Evolutionary conservation across 805 yeast species (phyloP).

Genomic region (Metschnikowia santaceciliae): DNA sequence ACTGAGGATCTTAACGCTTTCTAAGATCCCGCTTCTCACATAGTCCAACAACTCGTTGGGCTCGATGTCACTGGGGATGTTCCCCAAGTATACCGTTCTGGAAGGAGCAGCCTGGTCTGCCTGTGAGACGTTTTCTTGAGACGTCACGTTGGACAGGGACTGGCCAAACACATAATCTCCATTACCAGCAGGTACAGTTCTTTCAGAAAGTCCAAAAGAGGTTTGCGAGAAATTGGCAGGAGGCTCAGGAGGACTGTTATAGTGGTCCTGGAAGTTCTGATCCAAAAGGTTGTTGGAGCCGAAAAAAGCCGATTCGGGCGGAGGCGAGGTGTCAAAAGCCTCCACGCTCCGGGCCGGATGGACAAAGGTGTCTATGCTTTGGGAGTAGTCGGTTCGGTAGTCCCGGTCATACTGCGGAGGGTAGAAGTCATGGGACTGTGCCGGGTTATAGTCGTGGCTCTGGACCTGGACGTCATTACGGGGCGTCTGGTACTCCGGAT

Average conservation of each 20-base stretch:
- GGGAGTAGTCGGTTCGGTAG: background rate
- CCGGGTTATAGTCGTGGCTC: background rate
- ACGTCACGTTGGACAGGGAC: background rate
- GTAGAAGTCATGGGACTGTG: background rate
- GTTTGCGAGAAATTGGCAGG: background rate
- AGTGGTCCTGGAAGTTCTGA: background rate
- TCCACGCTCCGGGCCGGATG: background rate
- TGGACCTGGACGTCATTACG: background rate
- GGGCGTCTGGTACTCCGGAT: background rate
- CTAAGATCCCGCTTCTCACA: slow-evolving; percentile 87
- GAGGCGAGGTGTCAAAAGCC: background rate
- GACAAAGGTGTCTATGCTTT: background rate
- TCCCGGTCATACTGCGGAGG: background rate
- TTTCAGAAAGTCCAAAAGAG: background rate
- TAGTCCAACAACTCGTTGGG: slow-evolving; percentile 82
- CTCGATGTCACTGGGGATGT: slow-evolving; percentile 76
- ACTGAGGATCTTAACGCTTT: slow-evolving; percentile 72
- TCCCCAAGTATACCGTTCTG: slow-evolving; percentile 87
- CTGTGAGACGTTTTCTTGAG: background rate
- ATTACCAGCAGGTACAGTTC: background rate
- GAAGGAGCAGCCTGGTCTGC: slow-evolving; percentile 47
- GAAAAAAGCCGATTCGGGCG: background rate
- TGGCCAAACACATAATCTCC: background rate
- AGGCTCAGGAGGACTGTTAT: background rate
- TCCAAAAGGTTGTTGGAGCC: background rate